These are phyloP conservation scores for Stemphylium vesicarium DNA, from an alignment of 2,329 filamentous ascomycete genomes.

Conservation along the genomic window DNA sequence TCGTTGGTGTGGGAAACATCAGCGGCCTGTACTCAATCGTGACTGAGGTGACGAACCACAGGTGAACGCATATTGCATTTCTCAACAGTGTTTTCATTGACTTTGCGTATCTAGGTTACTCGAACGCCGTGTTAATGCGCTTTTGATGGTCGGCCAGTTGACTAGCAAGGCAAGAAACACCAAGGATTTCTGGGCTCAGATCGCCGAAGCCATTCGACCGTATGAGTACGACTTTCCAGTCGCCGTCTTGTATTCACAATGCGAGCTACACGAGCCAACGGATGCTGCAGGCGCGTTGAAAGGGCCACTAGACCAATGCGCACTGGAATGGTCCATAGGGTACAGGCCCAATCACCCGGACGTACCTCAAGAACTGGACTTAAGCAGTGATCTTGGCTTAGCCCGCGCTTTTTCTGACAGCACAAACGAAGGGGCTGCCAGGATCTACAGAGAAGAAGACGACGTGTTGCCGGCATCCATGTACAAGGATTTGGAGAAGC, in stretches of 20 bases:
- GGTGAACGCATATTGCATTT: background rate
- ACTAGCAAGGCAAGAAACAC: slow-evolving; percentile 11
- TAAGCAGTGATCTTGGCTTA: slow-evolving; percentile 7
- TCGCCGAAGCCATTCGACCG: slow-evolving; percentile 10
- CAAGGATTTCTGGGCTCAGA: slow-evolving; percentile 14
- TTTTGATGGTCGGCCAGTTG: slow-evolving; percentile 14
- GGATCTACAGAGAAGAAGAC: slow-evolving; percentile 1
- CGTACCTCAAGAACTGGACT: slow-evolving; percentile 6
- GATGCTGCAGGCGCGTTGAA: background rate
- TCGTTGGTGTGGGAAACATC: slow-evolving; percentile 11
- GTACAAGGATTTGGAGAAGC: slow-evolving; percentile 13
- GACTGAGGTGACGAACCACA: slow-evolving; percentile 25
- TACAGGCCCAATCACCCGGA: slow-evolving; percentile 10
- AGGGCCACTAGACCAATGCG: background rate
- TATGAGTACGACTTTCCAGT: slow-evolving; percentile 21
- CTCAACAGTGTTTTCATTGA: background rate
- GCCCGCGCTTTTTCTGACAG: slow-evolving; percentile 3
- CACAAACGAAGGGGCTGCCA: background rate
- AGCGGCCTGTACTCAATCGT: slow-evolving; percentile 24
- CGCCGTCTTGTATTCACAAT: slow-evolving; percentile 15
- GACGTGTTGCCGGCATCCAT: slow-evolving; percentile 9
- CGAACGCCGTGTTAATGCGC: slow-evolving; percentile 17
- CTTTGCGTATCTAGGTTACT: slow-evolving; percentile 5
- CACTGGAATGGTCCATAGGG: slow-evolving; percentile 14
- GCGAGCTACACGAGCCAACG: background rate